Evolutionary conservation across 1,284 basidiomycete species (phyloP), one percentile per base, ranked within the genome.

Genomic region (Apiotrichum laibachii): DNA sequence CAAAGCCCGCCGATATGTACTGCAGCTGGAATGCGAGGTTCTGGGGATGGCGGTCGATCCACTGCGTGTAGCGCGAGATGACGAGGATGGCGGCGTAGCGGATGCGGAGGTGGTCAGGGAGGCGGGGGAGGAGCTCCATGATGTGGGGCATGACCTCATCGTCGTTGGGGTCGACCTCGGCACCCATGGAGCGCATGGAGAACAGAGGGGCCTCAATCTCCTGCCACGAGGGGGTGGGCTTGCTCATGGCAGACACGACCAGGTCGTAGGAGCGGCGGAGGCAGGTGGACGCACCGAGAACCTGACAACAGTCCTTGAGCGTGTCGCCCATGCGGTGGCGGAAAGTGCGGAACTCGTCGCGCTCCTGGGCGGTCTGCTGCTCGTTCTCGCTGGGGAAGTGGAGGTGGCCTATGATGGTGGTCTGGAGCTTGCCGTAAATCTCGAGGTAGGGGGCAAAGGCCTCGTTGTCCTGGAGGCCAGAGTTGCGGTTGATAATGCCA

Each of bases 311-410:
- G 76, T 99, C 96, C 79, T 99, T 99, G 67, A 99, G 84, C 6
- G 96, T 99, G 76, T 99, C 95, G 54, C 96, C 96, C 89, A 99
- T 99, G 64, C 93, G 86, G 80, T 99, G 96, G 56, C 96, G 84
- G 82, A 99, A 99, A 8, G 86, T 85, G 26, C 96, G 85, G 82
- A 99, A 99, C 71, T 90, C 88, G 64, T 99, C 96, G 12, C 88
- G 84, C 74, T 97, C 95, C 77, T 95, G 90, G 4, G 88, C 86
- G 5, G 84, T 83, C 66, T 94, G 79, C 16, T 83, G 70, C 56
- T 92, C 90, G 34, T 84, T 72, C 60, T 94, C 90, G 11, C 85
- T 73, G 5, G 96, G 94, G 80, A 97, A 99, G 75, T 92, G 91
- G 8, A 99, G 82, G 75, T 99, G 96, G 37, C 83, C 80, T 72